phyloP scores from a whole-genome alignment of 2,329 filamentous ascomycete species.

The Microsporum canis region DNA sequence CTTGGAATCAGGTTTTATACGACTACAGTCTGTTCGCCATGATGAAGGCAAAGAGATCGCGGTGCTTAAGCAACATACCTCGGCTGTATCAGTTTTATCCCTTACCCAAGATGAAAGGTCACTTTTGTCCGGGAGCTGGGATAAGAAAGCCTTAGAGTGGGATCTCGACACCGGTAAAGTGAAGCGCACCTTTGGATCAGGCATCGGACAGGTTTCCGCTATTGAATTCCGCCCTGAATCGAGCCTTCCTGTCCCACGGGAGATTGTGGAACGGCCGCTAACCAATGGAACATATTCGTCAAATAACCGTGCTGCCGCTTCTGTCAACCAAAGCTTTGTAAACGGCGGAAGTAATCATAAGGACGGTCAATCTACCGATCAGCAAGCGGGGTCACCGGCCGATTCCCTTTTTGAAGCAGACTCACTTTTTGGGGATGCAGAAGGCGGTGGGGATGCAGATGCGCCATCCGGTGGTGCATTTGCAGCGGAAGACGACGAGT shows the following conservation, averaged over 20 bases:
- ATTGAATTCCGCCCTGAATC: constrained; percentile 75
- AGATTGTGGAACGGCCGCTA: constrained; percentile 45
- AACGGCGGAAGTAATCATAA: constrained; percentile 28
- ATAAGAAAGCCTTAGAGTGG: constrained; percentile 90
- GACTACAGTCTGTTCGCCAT: constrained; percentile 83
- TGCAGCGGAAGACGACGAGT: constrained; percentile 75
- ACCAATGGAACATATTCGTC: constrained; percentile 60
- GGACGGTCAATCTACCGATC: constrained; percentile 39
- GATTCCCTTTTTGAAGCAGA: constrained; percentile 79
- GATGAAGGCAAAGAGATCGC: constrained; percentile 86
- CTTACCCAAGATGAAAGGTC: constrained; percentile 76
- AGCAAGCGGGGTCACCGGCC: constrained; percentile 53
- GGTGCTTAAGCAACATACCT: constrained; percentile 70
- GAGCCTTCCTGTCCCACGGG: constrained; percentile 61
- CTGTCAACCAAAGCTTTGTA: constrained; percentile 43
- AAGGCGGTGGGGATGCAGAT: constrained; percentile 41
- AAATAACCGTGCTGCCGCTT: constrained; percentile 55
- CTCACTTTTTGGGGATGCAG: constrained; percentile 78
- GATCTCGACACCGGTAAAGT: constrained; percentile 77
- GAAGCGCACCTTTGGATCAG: constrained; percentile 64
- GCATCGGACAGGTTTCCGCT: constrained; percentile 71
- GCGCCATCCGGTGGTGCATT: constrained; percentile 50
- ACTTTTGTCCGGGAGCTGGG: constrained; percentile 88
- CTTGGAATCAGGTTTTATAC: constrained; percentile 81
- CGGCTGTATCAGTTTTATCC: constrained; percentile 78